phyloP scores from a whole-genome alignment of 1,139 yeast species.

The Meyerozyma elateridarum region DNA sequence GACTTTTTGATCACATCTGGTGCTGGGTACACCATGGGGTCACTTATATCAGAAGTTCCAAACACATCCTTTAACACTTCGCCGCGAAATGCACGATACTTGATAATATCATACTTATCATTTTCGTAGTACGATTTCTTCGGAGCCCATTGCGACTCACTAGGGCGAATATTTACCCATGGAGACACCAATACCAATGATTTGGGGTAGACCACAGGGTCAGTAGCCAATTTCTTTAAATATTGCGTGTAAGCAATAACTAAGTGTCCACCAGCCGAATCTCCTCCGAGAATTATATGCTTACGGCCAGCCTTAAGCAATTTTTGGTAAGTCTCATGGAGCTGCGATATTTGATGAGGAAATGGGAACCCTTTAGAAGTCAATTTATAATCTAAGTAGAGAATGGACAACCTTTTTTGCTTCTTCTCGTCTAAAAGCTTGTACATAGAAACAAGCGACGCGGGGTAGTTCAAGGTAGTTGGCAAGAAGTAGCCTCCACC shows the following conservation, averaged over 20 bases:
- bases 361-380: slow-evolving; percentile 10
- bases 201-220: slow-evolving; percentile 10
- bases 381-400: slow-evolving; percentile 14
- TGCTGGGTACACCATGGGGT: slow-evolving; percentile 11
- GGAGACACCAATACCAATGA: slow-evolving; percentile 13
- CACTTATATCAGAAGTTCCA: slow-evolving; percentile 11
- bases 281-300: slow-evolving; percentile 10
- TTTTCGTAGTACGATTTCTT: slow-evolving; percentile 13
- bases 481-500: slow-evolving; percentile 16
- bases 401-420: slow-evolving; percentile 10
- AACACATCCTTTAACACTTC: slow-evolving; percentile 6
- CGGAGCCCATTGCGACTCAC: slow-evolving; percentile 7
- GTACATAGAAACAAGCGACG: slow-evolving; percentile 10
- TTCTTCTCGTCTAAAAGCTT: slow-evolving; percentile 10
- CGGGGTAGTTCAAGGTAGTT: slow-evolving; percentile 12
- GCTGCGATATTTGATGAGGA: slow-evolving; percentile 14
- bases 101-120: slow-evolving; percentile 12
- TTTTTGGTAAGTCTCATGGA: slow-evolving; percentile 11
- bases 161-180: slow-evolving; percentile 13
- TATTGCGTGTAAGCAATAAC: slow-evolving; percentile 6
- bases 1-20: slow-evolving; percentile 10
- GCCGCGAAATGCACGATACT: slow-evolving; percentile 7
- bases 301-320: slow-evolving; percentile 8
- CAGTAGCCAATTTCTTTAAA: slow-evolving; percentile 2
- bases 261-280: slow-evolving; percentile 9